Percentiles rank a stretch among this genome's conserved stretches.
Conservation (phyloP, 2,329 filamentous ascomycete genomes). For the Ascochyta rabiei region DNA sequence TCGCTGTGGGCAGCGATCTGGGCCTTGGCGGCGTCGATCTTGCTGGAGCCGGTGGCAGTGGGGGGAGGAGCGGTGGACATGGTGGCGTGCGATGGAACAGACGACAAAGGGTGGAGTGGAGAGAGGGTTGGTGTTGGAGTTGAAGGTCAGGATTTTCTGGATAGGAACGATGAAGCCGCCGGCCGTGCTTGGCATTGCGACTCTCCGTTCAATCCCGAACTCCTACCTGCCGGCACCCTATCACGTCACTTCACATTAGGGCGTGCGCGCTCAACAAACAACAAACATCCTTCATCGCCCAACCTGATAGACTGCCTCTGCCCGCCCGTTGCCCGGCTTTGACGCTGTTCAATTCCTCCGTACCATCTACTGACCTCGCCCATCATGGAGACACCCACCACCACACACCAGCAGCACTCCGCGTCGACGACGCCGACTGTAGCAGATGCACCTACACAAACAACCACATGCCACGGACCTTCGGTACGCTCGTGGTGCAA, state of each 20-base stretch:
- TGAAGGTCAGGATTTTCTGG: slow-evolving; percentile 10
- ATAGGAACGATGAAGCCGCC: slow-evolving; percentile 15
- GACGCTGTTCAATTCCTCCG: neutral
- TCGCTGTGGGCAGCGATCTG: slow-evolving; percentile 50
- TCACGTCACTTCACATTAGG: slow-evolving; percentile 13
- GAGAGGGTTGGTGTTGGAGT: slow-evolving; percentile 29
- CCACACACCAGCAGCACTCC: neutral
- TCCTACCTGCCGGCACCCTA: slow-evolving; percentile 11
- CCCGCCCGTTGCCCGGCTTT: neutral
- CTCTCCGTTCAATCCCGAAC: neutral
- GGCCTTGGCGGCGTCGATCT: slow-evolving; percentile 61
- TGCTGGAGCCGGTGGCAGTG: slow-evolving; percentile 57
- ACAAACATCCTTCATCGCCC: slow-evolving; percentile 16
- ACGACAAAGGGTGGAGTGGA: slow-evolving; percentile 35
- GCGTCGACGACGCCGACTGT: neutral
- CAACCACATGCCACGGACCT: neutral
- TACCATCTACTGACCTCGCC: neutral
- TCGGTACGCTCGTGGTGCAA: too few species aligned
- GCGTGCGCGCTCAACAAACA: slow-evolving; percentile 20
- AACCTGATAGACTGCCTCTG: neutral
- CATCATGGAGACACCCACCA: slow-evolving; percentile 10
- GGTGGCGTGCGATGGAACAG: slow-evolving; percentile 14
- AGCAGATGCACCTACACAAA: neutral
- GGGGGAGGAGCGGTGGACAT: slow-evolving; percentile 50
- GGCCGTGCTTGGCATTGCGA: too few species aligned